These are phyloP conservation scores for Phytopythium oedochilum DNA, from an alignment of 352 stramenopile species.

Conservation along the genomic window DNA sequence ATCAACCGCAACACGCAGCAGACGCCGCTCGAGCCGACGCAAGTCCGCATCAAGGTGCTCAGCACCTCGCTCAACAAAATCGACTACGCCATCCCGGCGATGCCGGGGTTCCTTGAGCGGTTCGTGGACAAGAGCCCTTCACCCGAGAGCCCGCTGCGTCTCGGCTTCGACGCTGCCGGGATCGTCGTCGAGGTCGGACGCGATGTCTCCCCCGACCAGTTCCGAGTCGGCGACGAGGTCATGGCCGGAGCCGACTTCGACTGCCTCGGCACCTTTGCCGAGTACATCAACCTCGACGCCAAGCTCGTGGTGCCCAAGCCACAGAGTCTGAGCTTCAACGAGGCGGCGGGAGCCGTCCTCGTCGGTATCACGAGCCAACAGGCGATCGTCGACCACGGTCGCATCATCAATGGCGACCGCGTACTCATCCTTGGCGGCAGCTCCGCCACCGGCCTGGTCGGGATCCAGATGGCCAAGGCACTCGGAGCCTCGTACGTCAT, in stretches of 20 bases:
- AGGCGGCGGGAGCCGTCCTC: conserved; percentile 26
- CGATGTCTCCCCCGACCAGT: conserved; percentile 19
- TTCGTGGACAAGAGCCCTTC: too few species aligned
- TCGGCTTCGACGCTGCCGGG: conserved; percentile 35
- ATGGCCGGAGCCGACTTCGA: conserved; percentile 13
- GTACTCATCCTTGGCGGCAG: conserved; percentile 56
- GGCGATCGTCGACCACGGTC: conserved; percentile 20
- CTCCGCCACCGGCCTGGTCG: conserved; percentile 52
- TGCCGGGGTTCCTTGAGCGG: too few species aligned
- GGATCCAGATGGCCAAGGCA: conserved; percentile 53
- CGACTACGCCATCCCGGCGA: conserved; percentile 10
- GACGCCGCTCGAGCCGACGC: conserved; percentile 11
- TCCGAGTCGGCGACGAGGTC: conserved; percentile 23
- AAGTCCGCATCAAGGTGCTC: conserved; percentile 27
- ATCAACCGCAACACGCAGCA: conserved; percentile 10
- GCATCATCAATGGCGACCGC: conserved; percentile 18
- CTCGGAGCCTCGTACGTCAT: conserved; percentile 15
- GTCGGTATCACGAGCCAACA: conserved; percentile 30
- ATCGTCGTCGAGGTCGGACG: conserved; percentile 22
- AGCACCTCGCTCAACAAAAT: conserved; percentile 26
- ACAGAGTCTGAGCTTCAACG: conserved; percentile 24
- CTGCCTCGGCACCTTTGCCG: conserved; percentile 18
- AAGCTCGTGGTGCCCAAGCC: conserved; percentile 34
- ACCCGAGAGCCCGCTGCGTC: conserved; percentile 19
- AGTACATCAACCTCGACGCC: conserved; percentile 27